A percentile compares a stretch with the other conserved stretches of the same genome.
These are phyloP conservation scores for Cochlearia excelsa DNA, from an alignment of 345 rosid species.

Conservation along the genomic window DNA sequence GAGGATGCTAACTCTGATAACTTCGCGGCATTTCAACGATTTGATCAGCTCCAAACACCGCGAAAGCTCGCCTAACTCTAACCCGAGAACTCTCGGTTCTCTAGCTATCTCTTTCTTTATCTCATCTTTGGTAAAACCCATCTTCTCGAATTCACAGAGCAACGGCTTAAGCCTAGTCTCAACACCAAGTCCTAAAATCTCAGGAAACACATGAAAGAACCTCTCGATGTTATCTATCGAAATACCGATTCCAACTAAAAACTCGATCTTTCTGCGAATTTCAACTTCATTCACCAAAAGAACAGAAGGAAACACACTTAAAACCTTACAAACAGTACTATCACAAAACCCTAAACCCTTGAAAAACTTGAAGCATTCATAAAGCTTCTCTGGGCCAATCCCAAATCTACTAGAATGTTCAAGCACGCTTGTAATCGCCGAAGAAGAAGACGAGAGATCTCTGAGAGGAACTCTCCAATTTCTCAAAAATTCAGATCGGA, in stretches of 20 bases:
- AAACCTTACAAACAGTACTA: slow-evolving; percentile 43
- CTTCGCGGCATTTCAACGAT: slow-evolving; percentile 61
- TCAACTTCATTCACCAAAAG: slow-evolving; percentile 45
- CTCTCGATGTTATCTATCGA: slow-evolving; percentile 40
- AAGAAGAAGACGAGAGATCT: slow-evolving; percentile 33
- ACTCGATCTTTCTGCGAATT: slow-evolving; percentile 45
- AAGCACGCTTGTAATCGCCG: slow-evolving; percentile 45
- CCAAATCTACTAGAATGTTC: slow-evolving; percentile 51
- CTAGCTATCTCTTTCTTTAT: slow-evolving; percentile 53
- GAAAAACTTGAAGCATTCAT: slow-evolving; percentile 36
- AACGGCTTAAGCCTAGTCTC: slow-evolving; percentile 58
- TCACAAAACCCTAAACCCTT: slow-evolving; percentile 62
- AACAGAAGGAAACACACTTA: slow-evolving; percentile 56
- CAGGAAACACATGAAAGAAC: slow-evolving; percentile 51
- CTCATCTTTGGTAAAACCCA: slow-evolving; percentile 53
- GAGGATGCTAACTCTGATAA: slow-evolving; percentile 49
- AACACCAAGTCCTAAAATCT: slow-evolving; percentile 45
- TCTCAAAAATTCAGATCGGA: slow-evolving; percentile 54
- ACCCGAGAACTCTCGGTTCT: slow-evolving; percentile 58
- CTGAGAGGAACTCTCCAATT: slow-evolving; percentile 49
- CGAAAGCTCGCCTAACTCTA: slow-evolving; percentile 78
- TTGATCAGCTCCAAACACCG: slow-evolving; percentile 57
- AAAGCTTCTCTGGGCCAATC: slow-evolving; percentile 47
- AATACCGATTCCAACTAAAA: slow-evolving; percentile 48
- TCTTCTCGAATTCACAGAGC: slow-evolving; percentile 52